Conservation (phyloP, 495 filamentous ascomycete genomes). For the Hyaloscypha variabilis region DNA sequence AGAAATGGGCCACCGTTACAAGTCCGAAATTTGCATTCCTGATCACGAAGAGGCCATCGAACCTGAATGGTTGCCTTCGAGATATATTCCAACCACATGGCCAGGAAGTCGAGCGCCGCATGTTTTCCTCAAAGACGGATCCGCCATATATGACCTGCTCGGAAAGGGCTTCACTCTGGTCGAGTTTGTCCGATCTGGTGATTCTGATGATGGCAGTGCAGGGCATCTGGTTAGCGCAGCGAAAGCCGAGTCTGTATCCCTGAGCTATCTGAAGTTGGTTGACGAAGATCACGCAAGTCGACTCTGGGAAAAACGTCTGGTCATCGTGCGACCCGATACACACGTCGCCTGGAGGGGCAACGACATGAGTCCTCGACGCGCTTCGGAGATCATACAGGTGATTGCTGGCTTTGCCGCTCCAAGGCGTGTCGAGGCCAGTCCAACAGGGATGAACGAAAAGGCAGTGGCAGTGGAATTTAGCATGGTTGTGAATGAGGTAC, state of each 20-base stretch:
- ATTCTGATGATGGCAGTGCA: neutral
- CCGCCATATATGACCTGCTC: conserved; percentile 35
- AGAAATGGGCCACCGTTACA: conserved; percentile 35
- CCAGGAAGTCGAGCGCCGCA: conserved; percentile 38
- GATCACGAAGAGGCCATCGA: conserved; percentile 21
- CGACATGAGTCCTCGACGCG: too few species aligned
- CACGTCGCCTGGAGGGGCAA: conserved; percentile 27
- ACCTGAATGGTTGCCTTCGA: conserved; percentile 22
- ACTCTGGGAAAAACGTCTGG: conserved; percentile 28
- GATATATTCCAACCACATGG: conserved; percentile 34
- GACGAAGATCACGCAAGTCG: neutral
- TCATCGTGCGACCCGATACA: conserved; percentile 31
- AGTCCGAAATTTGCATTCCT: conserved; percentile 26
- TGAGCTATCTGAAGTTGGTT: neutral
- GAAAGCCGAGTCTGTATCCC: neutral
- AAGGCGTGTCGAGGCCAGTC: too few species aligned
- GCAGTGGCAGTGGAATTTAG: too few species aligned
- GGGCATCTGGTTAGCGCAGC: too few species aligned
- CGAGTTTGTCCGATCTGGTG: conserved; percentile 28
- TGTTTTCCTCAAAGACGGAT: conserved; percentile 36
- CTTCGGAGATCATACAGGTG: too few species aligned
- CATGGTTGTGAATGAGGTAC: too few species aligned
- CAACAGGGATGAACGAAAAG: too few species aligned
- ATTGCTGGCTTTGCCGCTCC: too few species aligned
- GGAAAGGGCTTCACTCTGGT: conserved; percentile 36